A percentile compares a stretch with the other conserved stretches of the same genome.
Evolutionary conservation across 179 eudicot species (phyloP).

Genomic region (Silene noctiflora): DNA sequence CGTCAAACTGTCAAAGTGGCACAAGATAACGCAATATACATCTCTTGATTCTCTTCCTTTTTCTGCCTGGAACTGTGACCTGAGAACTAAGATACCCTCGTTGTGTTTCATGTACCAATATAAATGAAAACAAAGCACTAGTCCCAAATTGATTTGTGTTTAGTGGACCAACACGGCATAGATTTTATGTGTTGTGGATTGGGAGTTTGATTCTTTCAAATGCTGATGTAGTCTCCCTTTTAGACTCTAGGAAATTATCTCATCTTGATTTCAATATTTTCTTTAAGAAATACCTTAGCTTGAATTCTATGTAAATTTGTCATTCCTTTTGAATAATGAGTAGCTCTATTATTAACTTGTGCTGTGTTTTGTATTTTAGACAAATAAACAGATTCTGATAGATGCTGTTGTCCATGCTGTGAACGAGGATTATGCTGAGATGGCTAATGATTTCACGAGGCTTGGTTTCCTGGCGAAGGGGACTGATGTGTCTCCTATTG

Average conservation of each 20-base stretch:
- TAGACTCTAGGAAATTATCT: background rate
- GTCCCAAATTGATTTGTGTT: too few species aligned
- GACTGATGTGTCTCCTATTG: constrained; percentile 86
- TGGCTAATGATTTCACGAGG: constrained; percentile 99
- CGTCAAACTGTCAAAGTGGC: background rate
- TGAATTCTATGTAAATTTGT: background rate
- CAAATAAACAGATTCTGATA: constrained; percentile 87
- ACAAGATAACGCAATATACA: background rate
- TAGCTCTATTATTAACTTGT: constrained; percentile 6
- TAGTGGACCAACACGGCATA: background rate
- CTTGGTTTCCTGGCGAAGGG: constrained; percentile 97
- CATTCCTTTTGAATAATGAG: background rate
- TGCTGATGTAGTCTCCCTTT: background rate
- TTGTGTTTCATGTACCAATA: background rate
- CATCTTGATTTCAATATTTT: background rate
- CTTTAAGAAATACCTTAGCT: background rate
- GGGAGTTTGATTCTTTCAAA: background rate
- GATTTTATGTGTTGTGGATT: background rate
- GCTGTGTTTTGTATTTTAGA: constrained; percentile 41
- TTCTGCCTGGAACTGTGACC: background rate
- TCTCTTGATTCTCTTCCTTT: background rate
- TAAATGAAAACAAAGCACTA: background rate
- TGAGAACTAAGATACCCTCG: background rate
- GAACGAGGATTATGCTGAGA: constrained; percentile 93
- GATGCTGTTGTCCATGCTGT: constrained; percentile 99